phyloP scores from a whole-genome alignment of 768 basidiomycete species.

The Tulasnella sp. region DNA sequence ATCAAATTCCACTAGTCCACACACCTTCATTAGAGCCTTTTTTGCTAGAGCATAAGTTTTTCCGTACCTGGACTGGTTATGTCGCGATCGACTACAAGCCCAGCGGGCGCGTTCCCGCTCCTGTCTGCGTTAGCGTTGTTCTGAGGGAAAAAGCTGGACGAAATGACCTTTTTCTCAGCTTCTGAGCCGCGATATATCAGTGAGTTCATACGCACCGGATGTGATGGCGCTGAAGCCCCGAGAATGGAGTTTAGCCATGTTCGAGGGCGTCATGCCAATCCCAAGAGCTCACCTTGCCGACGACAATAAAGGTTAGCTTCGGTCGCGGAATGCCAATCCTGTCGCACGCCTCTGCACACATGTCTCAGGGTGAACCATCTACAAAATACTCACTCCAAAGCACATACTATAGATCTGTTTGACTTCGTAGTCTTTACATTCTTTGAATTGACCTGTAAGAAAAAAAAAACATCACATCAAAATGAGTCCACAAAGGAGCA shows the following conservation, averaged over 20 bases:
- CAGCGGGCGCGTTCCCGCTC: conserved; percentile 64
- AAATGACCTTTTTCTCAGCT: neutral
- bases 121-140: conserved; percentile 39
- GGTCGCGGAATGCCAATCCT: conserved; percentile 40
- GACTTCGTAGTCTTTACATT: neutral
- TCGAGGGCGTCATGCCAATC: no score
- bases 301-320: conserved; percentile 65
- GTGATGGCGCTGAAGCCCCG: conserved; percentile 37
- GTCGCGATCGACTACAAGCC: conserved; percentile 56
- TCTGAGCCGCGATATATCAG: neutral
- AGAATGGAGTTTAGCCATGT: neutral
- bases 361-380: neutral
- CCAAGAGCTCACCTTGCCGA: conserved; percentile 43
- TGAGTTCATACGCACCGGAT: conserved; percentile 28
- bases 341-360: conserved; percentile 44
- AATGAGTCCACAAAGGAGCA: neutral
- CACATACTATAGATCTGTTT: neutral
- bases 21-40: no score
- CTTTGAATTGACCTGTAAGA: neutral
- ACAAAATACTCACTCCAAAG: neutral
- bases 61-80: conserved; percentile 29
- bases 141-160: conserved; percentile 37
- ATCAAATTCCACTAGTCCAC: conserved; percentile 44
- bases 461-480: neutral
- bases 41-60: neutral